Conservation (phyloP, 2,329 filamentous ascomycete genomes). For the Aureobasidium sp. region DNA sequence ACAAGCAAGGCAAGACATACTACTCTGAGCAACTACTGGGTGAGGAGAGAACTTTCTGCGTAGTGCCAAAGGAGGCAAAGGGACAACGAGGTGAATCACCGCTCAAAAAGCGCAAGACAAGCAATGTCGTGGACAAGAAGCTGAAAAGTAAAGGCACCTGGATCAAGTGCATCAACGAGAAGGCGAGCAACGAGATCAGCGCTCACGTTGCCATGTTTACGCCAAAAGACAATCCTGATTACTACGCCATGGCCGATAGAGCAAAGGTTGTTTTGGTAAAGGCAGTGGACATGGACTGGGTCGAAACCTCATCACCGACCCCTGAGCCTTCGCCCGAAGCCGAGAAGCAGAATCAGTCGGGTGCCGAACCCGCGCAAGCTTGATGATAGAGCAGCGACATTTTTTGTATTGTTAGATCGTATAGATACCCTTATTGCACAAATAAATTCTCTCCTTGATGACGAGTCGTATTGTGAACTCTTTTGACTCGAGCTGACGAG, state of each 20-base stretch:
- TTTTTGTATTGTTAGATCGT: neutral
- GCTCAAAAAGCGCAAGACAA: slow-evolving; percentile 21
- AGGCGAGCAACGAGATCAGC: slow-evolving; percentile 66
- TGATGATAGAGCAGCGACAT: neutral
- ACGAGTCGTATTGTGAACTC: neutral
- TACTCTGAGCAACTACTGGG: slow-evolving; percentile 55
- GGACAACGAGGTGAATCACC: slow-evolving; percentile 17
- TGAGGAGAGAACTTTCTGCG: slow-evolving; percentile 79
- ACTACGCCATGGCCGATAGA: slow-evolving; percentile 58
- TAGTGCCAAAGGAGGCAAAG: slow-evolving; percentile 55
- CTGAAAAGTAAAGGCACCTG: slow-evolving; percentile 46
- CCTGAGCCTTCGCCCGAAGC: neutral
- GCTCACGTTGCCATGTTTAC: slow-evolving; percentile 82
- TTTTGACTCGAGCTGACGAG: neutral
- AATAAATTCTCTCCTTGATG: neutral
- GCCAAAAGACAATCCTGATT: slow-evolving; percentile 63
- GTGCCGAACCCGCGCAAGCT: neutral
- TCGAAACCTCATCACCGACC: slow-evolving; percentile 19
- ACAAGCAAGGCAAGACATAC: slow-evolving; percentile 43
- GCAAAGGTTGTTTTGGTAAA: slow-evolving; percentile 58
- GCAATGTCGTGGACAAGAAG: slow-evolving; percentile 26
- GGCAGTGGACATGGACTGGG: slow-evolving; percentile 45
- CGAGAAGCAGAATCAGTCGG: neutral
- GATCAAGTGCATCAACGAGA: slow-evolving; percentile 70
- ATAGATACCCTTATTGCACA: neutral